Evolutionary conservation across 2,329 filamentous ascomycete species (phyloP).

Genomic region (Hypoxylon sp.): DNA sequence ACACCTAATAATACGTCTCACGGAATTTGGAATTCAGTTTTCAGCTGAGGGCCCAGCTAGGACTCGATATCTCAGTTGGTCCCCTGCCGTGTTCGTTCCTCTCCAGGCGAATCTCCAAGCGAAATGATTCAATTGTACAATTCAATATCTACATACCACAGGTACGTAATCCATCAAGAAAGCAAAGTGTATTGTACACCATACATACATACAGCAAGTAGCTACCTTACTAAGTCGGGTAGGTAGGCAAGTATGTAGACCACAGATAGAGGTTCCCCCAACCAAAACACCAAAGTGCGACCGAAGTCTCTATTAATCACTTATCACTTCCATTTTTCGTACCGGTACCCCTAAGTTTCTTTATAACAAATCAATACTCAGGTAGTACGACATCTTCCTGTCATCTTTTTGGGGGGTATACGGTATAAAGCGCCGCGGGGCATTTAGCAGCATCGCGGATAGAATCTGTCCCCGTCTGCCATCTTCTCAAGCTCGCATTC

Average conservation of each 20-base stretch:
- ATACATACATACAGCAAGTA: neutral
- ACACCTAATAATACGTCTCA: too few relatives aligned
- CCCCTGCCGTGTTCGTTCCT: neutral
- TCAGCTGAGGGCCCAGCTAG: neutral
- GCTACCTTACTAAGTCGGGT: slow-evolving; percentile 16
- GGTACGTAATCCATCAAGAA: slow-evolving; percentile 12
- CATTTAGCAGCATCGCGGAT: neutral
- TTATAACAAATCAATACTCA: slow-evolving; percentile 23
- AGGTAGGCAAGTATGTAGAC: too few relatives aligned
- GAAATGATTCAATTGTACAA: slow-evolving; percentile 20
- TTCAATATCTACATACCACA: slow-evolving; percentile 4
- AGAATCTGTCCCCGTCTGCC: neutral
- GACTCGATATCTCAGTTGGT: neutral
- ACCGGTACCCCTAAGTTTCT: slow-evolving; percentile 18
- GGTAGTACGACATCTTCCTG: neutral
- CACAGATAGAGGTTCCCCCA: slow-evolving; percentile 2
- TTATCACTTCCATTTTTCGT: slow-evolving; percentile 26
- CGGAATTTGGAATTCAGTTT: neutral
- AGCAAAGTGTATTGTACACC: slow-evolving; percentile 17
- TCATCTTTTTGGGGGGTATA: slow-evolving; percentile 1
- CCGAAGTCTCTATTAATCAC: slow-evolving; percentile 29
- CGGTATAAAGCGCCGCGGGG: neutral
- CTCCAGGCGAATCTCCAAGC: too few relatives aligned
- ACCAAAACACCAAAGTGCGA: slow-evolving; percentile 27
- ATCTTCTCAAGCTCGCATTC: slow-evolving; percentile 24